phyloP scores from a whole-genome alignment of 345 rosid species.

The Noccaea bulbosa region DNA sequence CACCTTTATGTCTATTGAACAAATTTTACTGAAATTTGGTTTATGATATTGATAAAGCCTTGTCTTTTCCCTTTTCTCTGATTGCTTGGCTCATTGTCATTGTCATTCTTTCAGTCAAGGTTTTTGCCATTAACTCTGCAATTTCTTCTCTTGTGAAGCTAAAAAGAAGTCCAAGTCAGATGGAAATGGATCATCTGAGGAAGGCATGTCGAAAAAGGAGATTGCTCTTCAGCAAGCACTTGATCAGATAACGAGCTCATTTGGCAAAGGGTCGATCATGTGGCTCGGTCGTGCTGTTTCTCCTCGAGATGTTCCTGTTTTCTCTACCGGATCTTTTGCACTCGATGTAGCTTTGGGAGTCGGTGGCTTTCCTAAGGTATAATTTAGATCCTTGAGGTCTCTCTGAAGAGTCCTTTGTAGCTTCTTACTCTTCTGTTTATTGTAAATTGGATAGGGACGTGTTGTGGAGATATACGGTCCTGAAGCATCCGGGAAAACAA shows the following conservation, averaged over 20 bases:
- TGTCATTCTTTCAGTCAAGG: slow-evolving; percentile 3
- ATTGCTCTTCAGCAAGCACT: slow-evolving; percentile 84
- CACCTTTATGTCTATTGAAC: slow-evolving; percentile 25
- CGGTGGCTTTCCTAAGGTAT: slow-evolving; percentile 98
- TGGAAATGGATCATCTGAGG: slow-evolving; percentile 71
- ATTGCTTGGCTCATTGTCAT: slow-evolving; percentile 21
- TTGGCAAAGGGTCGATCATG: slow-evolving; percentile 93
- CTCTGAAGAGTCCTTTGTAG: slow-evolving; percentile 23
- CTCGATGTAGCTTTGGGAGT: slow-evolving; percentile 84
- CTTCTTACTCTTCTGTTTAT: slow-evolving; percentile 17
- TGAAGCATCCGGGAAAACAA: slow-evolving; percentile 99
- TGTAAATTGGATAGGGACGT: slow-evolving; percentile 69
- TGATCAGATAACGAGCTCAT: slow-evolving; percentile 80
- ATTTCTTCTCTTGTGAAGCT: slow-evolving; percentile 51
- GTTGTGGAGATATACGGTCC: slow-evolving; percentile 98
- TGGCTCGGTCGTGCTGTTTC: slow-evolving; percentile 81
- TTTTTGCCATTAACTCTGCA: slow-evolving; percentile 9
- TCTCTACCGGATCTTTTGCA: slow-evolving; percentile 89
- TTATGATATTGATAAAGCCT: not conserved
- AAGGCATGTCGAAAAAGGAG: slow-evolving; percentile 80
- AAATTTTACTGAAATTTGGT: not conserved
- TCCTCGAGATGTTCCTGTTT: slow-evolving; percentile 73
- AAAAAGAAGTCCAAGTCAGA: slow-evolving; percentile 72
- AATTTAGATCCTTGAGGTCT: slow-evolving; percentile 12
- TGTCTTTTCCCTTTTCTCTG: not conserved